phyloP scores from a whole-genome alignment of 2,329 filamentous ascomycete species.

The Xylariaceae sp. region DNA sequence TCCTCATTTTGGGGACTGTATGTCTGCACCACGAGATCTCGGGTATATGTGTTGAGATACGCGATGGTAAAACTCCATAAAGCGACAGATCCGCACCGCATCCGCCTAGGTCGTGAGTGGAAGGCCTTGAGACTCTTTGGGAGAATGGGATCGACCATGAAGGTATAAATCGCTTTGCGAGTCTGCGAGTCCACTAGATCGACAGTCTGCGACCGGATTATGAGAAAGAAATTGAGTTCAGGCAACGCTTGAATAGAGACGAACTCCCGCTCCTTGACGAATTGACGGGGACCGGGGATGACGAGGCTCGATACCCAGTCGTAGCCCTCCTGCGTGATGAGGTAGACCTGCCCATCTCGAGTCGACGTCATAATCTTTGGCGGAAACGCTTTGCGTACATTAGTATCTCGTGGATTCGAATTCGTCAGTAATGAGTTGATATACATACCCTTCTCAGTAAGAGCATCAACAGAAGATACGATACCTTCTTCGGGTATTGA shows the following conservation, averaged over 20 bases:
- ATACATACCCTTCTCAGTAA: slow-evolving; percentile 42
- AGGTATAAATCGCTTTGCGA: slow-evolving; percentile 55
- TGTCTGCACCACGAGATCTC: slow-evolving; percentile 60
- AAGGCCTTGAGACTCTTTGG: slow-evolving; percentile 56
- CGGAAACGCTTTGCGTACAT: slow-evolving; percentile 23
- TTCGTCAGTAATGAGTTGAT: background rate
- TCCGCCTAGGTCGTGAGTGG: slow-evolving; percentile 47
- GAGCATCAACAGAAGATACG: slow-evolving; percentile 45
- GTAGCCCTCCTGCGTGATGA: slow-evolving; percentile 32
- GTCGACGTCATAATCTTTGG: slow-evolving; percentile 32
- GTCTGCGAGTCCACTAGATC: slow-evolving; percentile 57
- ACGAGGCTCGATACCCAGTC: slow-evolving; percentile 49
- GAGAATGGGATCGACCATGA: slow-evolving; percentile 54
- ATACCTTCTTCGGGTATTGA: slow-evolving; percentile 46
- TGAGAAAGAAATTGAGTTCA: slow-evolving; percentile 54
- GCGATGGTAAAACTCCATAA: slow-evolving; percentile 59
- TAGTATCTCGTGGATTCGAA: slow-evolving; percentile 6
- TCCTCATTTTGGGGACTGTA: slow-evolving; percentile 51
- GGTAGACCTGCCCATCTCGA: slow-evolving; percentile 29
- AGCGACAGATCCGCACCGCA: slow-evolving; percentile 50
- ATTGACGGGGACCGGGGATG: slow-evolving; percentile 31
- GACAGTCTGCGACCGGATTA: slow-evolving; percentile 51
- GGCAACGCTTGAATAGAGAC: slow-evolving; percentile 56
- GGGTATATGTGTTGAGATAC: slow-evolving; percentile 55
- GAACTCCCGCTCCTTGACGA: slow-evolving; percentile 40